Conservation (phyloP, 129 eudicot genomes). For the sunflower (Helianthus annuus) region HanXRQr2.0-SUNRISE NC_035434.2:133289793-133290292, state of each 20-base stretch:
- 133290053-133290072: slow-evolving; percentile 42
- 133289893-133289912: slow-evolving; percentile 5
- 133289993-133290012: slow-evolving; percentile 97
- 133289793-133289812: slow-evolving; percentile 85
- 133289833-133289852: neutral
- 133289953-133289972: slow-evolving; percentile 66
- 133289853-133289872: neutral
- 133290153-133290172: slow-evolving; percentile 91
- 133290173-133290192: slow-evolving; percentile 79
- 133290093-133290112: slow-evolving; percentile 4
- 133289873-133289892: neutral
- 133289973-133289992: slow-evolving; percentile 96
- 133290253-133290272: neutral
- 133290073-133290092: slow-evolving; percentile 5
- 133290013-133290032: slow-evolving; percentile 69
- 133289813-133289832: slow-evolving; percentile 56
- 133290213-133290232: slow-evolving; percentile 34
- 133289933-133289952: neutral
- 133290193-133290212: slow-evolving; percentile 81
- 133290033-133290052: slow-evolving; percentile 79
- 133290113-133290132: slow-evolving; percentile 7
- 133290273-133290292: neutral
- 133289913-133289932: neutral
- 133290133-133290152: slow-evolving; percentile 82
- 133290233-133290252: slow-evolving; percentile 5